phyloP scores from a whole-genome alignment of 202 grass and related monocot species.

The Zizania palustris region DNA sequence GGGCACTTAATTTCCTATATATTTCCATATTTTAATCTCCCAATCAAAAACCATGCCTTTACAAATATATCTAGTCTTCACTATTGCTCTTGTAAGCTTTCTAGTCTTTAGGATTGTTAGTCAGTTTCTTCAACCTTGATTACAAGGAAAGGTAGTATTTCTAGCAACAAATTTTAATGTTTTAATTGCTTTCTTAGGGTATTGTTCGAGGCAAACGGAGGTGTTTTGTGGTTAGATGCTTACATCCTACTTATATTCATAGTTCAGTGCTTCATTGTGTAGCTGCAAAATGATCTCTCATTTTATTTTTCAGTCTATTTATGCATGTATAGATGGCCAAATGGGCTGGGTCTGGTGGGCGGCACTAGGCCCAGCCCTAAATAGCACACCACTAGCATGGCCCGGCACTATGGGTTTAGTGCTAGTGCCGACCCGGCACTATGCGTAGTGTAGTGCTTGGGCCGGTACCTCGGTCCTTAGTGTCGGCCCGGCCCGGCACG shows the following conservation, averaged over 20 bases:
- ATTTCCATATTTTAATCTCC: neutral
- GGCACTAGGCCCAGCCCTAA: too few species aligned
- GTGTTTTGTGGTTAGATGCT: conserved; percentile 80
- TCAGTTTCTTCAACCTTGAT: neutral
- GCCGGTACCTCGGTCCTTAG: too few species aligned
- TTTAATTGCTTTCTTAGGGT: conserved; percentile 53
- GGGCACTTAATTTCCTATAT: neutral
- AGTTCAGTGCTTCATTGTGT: conserved; percentile 2
- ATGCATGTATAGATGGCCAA: too few species aligned
- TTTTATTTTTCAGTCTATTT: neutral
- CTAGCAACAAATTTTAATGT: conserved; percentile 34
- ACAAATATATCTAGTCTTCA: neutral
- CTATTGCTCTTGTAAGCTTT: conserved; percentile 7
- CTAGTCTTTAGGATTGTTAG: neutral
- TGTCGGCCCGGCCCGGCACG: too few species aligned
- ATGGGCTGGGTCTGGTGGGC: too few species aligned
- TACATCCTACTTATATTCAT: conserved; percentile 14
- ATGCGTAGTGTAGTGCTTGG: too few species aligned
- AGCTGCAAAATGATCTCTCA: neutral
- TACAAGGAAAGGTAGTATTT: conserved; percentile 26
- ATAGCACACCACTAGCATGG: too few species aligned
- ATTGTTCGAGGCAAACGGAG: conserved; percentile 93
- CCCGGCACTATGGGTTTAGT: too few species aligned
- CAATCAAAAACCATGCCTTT: neutral
- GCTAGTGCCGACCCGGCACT: too few species aligned